phyloP scores from a whole-genome alignment of 2,329 filamentous ascomycete genomes.

The Hawksworthiomyces lignivorus region DNA sequence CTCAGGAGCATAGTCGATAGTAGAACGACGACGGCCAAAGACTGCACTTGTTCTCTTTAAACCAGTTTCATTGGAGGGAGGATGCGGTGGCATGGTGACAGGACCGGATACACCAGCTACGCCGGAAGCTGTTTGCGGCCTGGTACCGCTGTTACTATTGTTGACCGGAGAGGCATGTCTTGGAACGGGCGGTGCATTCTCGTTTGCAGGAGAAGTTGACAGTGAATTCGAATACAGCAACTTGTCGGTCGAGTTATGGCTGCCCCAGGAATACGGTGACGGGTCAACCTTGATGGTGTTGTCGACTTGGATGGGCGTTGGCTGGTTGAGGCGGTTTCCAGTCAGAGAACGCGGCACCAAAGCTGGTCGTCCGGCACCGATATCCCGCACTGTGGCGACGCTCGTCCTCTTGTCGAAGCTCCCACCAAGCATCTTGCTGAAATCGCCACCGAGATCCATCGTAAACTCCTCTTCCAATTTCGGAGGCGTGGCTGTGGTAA shows the following conservation, averaged over 20 bases:
- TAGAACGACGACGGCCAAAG: conserved; percentile 22
- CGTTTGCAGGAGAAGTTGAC: conserved; percentile 27
- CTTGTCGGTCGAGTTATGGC: conserved; percentile 42
- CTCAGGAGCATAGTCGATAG: conserved; percentile 19
- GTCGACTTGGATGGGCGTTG: conserved; percentile 42
- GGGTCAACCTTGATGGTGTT: conserved; percentile 36
- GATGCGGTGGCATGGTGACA: conserved; percentile 1
- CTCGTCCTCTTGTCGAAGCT: conserved; percentile 49
- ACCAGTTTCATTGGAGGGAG: conserved; percentile 28
- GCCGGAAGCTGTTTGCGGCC: conserved; percentile 21
- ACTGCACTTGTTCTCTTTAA: conserved; percentile 22
- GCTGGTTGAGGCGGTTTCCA: conserved; percentile 36
- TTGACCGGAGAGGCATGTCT: conserved; percentile 28
- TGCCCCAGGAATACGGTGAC: conserved; percentile 42
- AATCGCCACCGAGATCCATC: conserved; percentile 50
- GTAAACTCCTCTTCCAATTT: conserved; percentile 37
- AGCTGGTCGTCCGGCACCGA: conserved; percentile 27
- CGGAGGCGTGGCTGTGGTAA: conserved; percentile 45
- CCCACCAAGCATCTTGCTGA: conserved; percentile 50
- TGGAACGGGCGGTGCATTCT: conserved; percentile 31
- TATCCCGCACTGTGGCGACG: conserved; percentile 37
- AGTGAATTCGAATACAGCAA: conserved; percentile 33
- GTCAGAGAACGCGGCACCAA: conserved; percentile 37
- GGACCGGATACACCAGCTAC: not conserved
- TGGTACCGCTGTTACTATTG: too few species aligned